phyloP scores from a whole-genome alignment of 2,329 filamentous ascomycete species.

The Sordariomycetes sp. region DNA sequence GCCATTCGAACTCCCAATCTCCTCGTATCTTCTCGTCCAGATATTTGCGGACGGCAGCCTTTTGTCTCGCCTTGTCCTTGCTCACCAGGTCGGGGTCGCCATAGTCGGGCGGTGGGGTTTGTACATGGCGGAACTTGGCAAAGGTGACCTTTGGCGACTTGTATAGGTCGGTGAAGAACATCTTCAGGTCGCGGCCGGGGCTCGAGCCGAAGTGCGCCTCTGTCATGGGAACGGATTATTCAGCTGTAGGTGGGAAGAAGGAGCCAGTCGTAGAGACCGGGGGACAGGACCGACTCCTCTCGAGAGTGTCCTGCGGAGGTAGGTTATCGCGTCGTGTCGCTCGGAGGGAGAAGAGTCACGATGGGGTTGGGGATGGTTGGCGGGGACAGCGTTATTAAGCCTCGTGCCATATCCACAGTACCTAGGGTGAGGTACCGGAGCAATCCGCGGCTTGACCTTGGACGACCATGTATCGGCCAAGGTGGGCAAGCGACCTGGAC shows the following conservation, averaged over 20 bases:
- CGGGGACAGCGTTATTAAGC: background rate
- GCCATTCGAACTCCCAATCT: constrained; percentile 50
- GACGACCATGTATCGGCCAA: background rate
- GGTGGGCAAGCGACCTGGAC: background rate
- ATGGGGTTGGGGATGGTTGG: background rate
- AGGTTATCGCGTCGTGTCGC: background rate
- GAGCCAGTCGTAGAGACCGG: background rate
- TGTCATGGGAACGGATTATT: background rate
- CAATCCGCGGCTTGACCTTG: background rate
- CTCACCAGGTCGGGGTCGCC: constrained; percentile 44
- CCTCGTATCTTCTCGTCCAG: constrained; percentile 38
- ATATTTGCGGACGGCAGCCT: constrained; percentile 45
- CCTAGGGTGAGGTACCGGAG: background rate
- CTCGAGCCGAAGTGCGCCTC: background rate
- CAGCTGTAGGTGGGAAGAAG: background rate
- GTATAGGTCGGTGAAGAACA: constrained; percentile 6
- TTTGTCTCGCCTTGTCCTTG: constrained; percentile 48
- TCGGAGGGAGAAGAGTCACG: background rate
- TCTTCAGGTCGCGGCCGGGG: background rate
- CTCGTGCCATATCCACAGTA: background rate
- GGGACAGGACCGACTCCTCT: background rate
- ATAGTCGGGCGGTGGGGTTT: constrained; percentile 21
- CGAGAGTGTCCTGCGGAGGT: background rate
- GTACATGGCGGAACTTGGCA: constrained; percentile 3
- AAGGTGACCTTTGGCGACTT: constrained; percentile 4